Base-by-base conservation (phyloP, 345 rosid species). In the Garcia nutans region DNA sequence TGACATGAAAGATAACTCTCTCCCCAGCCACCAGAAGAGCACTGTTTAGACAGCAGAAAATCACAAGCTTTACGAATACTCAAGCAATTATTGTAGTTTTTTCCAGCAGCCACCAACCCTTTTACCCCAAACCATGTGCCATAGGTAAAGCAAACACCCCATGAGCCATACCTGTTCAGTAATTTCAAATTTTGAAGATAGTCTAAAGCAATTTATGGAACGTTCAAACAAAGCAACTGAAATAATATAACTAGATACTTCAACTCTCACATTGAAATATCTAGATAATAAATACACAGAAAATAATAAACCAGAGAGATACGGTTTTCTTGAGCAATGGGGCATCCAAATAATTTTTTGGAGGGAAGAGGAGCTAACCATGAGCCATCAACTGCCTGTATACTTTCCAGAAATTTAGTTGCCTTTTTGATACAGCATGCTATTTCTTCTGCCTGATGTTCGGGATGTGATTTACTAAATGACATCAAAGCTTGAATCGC, bases 1-100 rank as follows among this genome's bases (percentile, higher is more conserved):
- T 91, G 96, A 81, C 98, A 95, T 76, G 98, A 93, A 77, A 93
- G 92, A 73, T 95, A 95, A 82, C 98, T 93, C 85, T 95, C 98
- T 82, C 98, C 99, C 99, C 99, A 96, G 61, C 99, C 97, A 23
- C 97, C 99, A 5, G 93, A 89, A 65, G 88, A 68, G 69, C 80
- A 80, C 85, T 96, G 99, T 84, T 92, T 92, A 61, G 97, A 93
- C 78, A 93, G 74, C 75, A 93, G 87, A 87, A 93, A 93, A 52
- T 92, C 87, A 71, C 96, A 93, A 75, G 97, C 98, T 86, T 87
- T 93, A 26, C 88, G 86, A 47, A 93, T 82, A 77, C 84, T 75
- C 65, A 89, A 77, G 74, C 88, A 87, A 85, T 81, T 89, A 65
- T 76, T 73, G 75, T 81, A 85, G 81, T 79, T 88, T 82, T 83